Evolutionary conservation across 2,329 filamentous ascomycete genomes (phyloP).

Genomic region (Aureobasidium sp.): DNA sequence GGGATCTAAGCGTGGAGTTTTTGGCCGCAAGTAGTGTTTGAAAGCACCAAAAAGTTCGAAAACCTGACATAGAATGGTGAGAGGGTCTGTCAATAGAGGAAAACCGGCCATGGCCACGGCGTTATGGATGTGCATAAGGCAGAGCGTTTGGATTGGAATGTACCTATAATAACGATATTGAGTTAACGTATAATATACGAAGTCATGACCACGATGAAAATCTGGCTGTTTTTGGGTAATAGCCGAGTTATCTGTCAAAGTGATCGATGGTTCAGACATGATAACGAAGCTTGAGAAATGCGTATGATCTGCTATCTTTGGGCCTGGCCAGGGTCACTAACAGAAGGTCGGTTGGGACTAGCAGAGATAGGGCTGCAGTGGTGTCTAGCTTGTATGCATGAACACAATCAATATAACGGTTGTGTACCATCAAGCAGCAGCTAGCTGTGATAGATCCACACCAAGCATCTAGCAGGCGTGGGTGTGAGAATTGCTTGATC

Average conservation of each 20-base stretch:
- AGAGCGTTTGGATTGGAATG: not conserved
- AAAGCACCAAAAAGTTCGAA: not conserved
- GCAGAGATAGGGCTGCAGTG: not conserved
- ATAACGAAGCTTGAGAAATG: not conserved
- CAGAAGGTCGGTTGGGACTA: not conserved
- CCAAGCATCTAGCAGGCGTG: not conserved
- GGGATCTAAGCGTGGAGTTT: constrained; percentile 12
- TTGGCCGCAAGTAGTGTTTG: constrained; percentile 15
- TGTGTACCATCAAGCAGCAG: not conserved
- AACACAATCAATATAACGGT: not conserved
- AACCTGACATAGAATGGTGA: not conserved
- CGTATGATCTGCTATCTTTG: not conserved
- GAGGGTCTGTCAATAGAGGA: not conserved
- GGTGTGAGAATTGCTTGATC: not conserved
- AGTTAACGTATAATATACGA: constrained; percentile 9
- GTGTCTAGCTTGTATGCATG: not conserved
- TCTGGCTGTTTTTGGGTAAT: not conserved
- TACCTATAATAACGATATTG: constrained; percentile 10
- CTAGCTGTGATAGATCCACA: not conserved
- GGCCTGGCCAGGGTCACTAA: not conserved
- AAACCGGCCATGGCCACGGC: not conserved
- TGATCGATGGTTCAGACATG: not conserved
- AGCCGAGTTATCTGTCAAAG: not conserved
- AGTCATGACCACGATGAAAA: not conserved
- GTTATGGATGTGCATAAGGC: not conserved